Evolutionary conservation across 2,329 filamentous ascomycete genomes (phyloP), one percentile per base, ranked within the genome.

Genomic region (Dissoconium aciculare): DNA sequence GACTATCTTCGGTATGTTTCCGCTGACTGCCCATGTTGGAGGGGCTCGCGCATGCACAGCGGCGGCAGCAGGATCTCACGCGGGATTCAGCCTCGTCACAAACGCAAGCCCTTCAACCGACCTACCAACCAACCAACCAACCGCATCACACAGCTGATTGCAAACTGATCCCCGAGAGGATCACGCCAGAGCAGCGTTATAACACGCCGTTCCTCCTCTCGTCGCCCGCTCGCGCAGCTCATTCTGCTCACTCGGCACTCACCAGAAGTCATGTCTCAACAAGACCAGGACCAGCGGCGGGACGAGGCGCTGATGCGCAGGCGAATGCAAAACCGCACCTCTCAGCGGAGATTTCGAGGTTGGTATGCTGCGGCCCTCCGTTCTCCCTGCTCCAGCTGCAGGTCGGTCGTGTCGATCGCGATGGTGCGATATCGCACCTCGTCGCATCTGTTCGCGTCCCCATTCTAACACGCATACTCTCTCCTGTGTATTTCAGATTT

Each of bases 161-260:
- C n/a, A n/a, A n/a, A n/a, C n/a, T n/a, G n/a, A n/a, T n/a, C n/a
- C n/a, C 19, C 19, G 19, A 23, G 8, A 23, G 19, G 19, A 23
- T 23, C 19, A 23, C 19, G 19, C n/a, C 19, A 23, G 8, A 23
- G 8, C 19, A 23, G 8, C 19, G 19, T 23, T 23, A 23, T 23
- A 23, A 23, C n/a, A 23, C 8, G 8, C 8, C n/a, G 8, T n/a
- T 23, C 19, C 19, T 23, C 19, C 19, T 8, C 19, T n/a, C 19
- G n/a, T n/a, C n/a, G 19, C 8, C 19, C 19, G 19, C 19, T n/a
- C n/a, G 19, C 19, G 19, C 19, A 23, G 19, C 19, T 23, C 19
- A 23, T n/a, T 23, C 19, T 23, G 19, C 19, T 23, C 19, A 23
- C 19, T 23, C n/a, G 19, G n/a, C 19, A 23, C 19, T 23, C 19